A percentile compares a stretch with the other conserved stretches of the same genome.
Evolutionary conservation across 805 yeast species (phyloP).

Genomic region (Cyberlindnera mycetangii): DNA sequence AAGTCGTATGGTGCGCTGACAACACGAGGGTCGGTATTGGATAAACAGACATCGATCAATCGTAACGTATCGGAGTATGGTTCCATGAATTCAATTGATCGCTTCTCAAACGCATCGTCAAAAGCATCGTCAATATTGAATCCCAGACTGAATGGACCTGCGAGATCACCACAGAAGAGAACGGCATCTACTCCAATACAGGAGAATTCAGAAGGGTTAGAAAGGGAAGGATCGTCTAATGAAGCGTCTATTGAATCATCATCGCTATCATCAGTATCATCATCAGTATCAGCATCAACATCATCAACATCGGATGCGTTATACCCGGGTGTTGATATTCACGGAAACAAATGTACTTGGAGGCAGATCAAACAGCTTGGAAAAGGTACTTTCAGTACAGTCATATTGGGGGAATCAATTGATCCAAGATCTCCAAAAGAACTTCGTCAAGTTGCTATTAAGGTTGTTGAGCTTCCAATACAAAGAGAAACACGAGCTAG

Average conservation of each 20-base stretch:
- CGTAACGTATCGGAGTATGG: constrained; percentile 40
- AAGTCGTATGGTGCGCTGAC: constrained; percentile 22
- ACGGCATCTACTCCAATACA: constrained; percentile 19
- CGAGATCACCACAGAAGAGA: constrained; percentile 18
- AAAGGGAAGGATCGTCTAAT: constrained; percentile 12
- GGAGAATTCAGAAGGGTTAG: constrained; percentile 9
- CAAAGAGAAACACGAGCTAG: constrained; percentile 44
- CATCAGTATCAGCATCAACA: too few species aligned
- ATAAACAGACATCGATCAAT: not conserved
- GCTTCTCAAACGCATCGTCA: constrained; percentile 6
- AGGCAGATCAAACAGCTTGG: constrained; percentile 48
- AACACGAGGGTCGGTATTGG: constrained; percentile 11
- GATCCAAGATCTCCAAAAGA: constrained; percentile 18
- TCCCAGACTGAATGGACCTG: constrained; percentile 1
- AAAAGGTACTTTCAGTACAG: constrained; percentile 66
- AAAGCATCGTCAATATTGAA: constrained; percentile 1
- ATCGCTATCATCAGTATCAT: not conserved
- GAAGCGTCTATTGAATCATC: too few species aligned
- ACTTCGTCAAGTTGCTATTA: constrained; percentile 59
- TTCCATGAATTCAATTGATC: constrained; percentile 21
- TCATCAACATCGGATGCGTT: not conserved
- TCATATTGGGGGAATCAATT: constrained; percentile 43
- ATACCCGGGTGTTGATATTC: constrained; percentile 19
- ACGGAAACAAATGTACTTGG: constrained; percentile 28
- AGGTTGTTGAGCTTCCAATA: constrained; percentile 48